Base-by-base conservation (phyloP, 1,284 basidiomycete species). In the Schizopora paradoxa region DNA sequence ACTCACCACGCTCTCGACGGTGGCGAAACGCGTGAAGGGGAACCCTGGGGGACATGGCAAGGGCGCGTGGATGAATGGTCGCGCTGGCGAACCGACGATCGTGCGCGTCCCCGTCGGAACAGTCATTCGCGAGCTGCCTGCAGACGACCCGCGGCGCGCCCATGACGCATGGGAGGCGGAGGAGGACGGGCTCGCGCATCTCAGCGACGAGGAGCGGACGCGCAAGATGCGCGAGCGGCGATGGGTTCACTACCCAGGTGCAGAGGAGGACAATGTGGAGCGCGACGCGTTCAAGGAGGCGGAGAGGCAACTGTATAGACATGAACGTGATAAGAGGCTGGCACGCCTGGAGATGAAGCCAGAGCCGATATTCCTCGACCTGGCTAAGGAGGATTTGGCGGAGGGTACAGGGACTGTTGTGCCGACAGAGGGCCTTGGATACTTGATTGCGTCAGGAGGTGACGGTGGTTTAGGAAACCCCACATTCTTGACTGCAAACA, bases 391-490 rank as follows among this genome's bases (percentile, higher is more conserved):
- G 23, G n/a, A n/a, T n/a, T n/a, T n/a, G n/a, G n/a, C n/a, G n/a
- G n/a, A n/a, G n/a, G n/a, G n/a, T n/a, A n/a, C n/a, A n/a, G n/a
- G n/a, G n/a, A n/a, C n/a, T n/a, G 36, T 48, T 35, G 48, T 40
- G 23, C 35, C 49, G 48, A 77, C 80, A 0, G 50, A 77, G 41
- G 66, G 74, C 16, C 66, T 82, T 0, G 86, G 86, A 0, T 75
- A 89, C 42, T 67, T 94, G 7, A 63, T 96, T 31, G 82, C 86
- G 0, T 60, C 75, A 2, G 96, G 96, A 1, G 96, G 96, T 0
- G 54, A 62, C 2, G 91, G 92, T 1, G 96, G 96, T 0, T 62
- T 87, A 10, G 96, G 96, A 5, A 99, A 99, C 58, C 88, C 92
- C 0, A 82, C 87, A 56, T 97, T 95, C 56, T 66, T 82, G 36